phyloP scores from a whole-genome alignment of 495 filamentous ascomycete species.

The Pseudoneurospora amorphoporcata region DNA sequence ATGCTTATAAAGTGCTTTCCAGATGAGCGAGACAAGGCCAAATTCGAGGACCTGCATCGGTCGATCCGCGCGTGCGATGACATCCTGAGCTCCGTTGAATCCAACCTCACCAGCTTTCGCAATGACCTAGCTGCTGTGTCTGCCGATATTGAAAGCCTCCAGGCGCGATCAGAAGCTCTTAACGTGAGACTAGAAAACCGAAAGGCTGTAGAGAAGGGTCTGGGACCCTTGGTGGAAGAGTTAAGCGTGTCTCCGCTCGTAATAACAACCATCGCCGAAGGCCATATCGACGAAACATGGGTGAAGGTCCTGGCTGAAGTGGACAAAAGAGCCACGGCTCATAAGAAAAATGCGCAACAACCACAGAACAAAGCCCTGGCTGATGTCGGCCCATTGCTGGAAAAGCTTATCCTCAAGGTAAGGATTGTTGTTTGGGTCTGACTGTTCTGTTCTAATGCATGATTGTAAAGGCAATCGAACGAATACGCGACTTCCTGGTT shows the following conservation, averaged over 20 bases:
- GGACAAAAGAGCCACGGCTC: conserved; percentile 61
- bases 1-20: conserved; percentile 16
- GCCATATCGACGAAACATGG: conserved; percentile 84
- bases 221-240: conserved; percentile 87
- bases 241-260: conserved; percentile 75
- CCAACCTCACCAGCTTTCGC: conserved; percentile 83
- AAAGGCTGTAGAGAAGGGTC: conserved; percentile 73
- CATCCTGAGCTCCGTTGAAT: conserved; percentile 85
- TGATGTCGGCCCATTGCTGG: conserved; percentile 76
- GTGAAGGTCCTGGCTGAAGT: conserved; percentile 74
- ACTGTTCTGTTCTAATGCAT: conserved; percentile 4
- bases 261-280: conserved; percentile 74
- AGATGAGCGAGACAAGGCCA: conserved; percentile 80
- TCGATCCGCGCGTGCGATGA: conserved; percentile 88
- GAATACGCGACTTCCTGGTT: conserved; percentile 89
- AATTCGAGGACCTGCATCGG: conserved; percentile 82
- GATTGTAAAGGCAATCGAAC: conserved; percentile 62
- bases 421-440: not conserved
- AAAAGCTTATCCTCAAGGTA: conserved; percentile 74
- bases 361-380: conserved; percentile 60
- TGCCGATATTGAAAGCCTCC: conserved; percentile 86
- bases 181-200: conserved; percentile 86
- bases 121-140: conserved; percentile 85
- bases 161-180: conserved; percentile 71
- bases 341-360: conserved; percentile 54